phyloP scores from a whole-genome alignment of 2,329 filamentous ascomycete genomes.

The Fusarium compactum region DNA sequence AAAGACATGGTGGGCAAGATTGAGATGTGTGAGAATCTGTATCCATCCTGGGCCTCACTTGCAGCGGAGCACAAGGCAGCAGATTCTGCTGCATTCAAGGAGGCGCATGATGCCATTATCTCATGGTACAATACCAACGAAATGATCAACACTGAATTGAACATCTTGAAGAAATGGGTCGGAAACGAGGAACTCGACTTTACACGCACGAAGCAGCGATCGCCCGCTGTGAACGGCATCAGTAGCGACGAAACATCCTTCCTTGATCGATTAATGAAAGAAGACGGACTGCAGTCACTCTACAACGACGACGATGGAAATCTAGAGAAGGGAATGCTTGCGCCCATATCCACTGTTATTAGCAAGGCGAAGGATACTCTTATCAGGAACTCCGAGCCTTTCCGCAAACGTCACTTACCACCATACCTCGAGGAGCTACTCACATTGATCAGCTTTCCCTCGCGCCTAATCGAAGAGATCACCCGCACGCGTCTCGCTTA shows the following conservation, averaged over 20 bases:
- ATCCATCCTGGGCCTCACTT: slow-evolving; percentile 82
- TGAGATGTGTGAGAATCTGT: slow-evolving; percentile 87
- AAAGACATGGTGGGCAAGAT: slow-evolving; percentile 90
- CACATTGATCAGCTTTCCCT: slow-evolving; percentile 96
- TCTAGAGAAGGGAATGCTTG: slow-evolving; percentile 79
- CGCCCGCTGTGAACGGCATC: slow-evolving; percentile 74
- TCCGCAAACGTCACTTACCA: slow-evolving; percentile 89
- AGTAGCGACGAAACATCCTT: slow-evolving; percentile 90
- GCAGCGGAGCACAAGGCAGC: slow-evolving; percentile 80
- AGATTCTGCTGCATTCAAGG: slow-evolving; percentile 79
- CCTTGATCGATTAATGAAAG: slow-evolving; percentile 92
- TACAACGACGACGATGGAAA: slow-evolving; percentile 74
- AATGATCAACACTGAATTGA: slow-evolving; percentile 94
- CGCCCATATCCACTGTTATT: slow-evolving; percentile 86
- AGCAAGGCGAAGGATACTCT: slow-evolving; percentile 93
- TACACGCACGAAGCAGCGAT: slow-evolving; percentile 76
- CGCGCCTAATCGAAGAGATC: slow-evolving; percentile 94
- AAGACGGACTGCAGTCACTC: slow-evolving; percentile 91
- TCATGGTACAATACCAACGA: slow-evolving; percentile 98
- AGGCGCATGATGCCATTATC: slow-evolving; percentile 88
- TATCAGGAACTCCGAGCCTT: slow-evolving; percentile 85
- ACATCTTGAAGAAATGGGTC: slow-evolving; percentile 94
- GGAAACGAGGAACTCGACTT: slow-evolving; percentile 97
- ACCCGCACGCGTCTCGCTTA: slow-evolving; percentile 92
- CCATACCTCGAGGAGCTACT: slow-evolving; percentile 97